Evolutionary conservation across 108 stramenopile genomes (phyloP).

Genomic region (Skeletonema marinoi): DNA sequence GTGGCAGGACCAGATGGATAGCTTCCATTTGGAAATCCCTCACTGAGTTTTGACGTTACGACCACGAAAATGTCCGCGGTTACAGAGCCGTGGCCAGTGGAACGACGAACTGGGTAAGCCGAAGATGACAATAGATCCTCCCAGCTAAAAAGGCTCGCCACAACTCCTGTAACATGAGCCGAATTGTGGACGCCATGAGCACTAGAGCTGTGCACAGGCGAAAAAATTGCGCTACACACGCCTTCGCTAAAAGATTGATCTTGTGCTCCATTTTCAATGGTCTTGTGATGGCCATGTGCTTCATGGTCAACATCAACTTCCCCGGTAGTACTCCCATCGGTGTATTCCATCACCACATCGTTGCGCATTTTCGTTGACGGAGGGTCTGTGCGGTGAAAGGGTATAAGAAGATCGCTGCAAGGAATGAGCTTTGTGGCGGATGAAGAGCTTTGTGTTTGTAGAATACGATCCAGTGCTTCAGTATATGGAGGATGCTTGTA

Average conservation of each 20-base stretch:
- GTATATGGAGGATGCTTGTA: conserved; percentile 5
- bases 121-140: background rate
- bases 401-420: conserved; percentile 1
- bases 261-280: background rate
- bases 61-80: background rate
- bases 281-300: background rate
- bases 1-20: background rate
- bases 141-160: conserved; percentile 10
- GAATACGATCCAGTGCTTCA: conserved; percentile 3
- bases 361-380: background rate
- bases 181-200: background rate
- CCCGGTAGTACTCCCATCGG: background rate
- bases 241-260: background rate
- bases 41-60: background rate
- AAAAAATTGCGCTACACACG: background rate
- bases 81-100: background rate
- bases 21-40: background rate
- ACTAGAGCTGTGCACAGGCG: background rate
- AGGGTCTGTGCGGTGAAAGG: background rate
- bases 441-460: background rate
- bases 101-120: background rate
- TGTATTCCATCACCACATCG: background rate
- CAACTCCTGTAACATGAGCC: conserved; percentile 1
- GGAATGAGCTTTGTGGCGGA: background rate
- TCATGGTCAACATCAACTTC: background rate